Base-by-base conservation (phyloP, 257 asterid species). In the Eustoma russellianum region DNA sequence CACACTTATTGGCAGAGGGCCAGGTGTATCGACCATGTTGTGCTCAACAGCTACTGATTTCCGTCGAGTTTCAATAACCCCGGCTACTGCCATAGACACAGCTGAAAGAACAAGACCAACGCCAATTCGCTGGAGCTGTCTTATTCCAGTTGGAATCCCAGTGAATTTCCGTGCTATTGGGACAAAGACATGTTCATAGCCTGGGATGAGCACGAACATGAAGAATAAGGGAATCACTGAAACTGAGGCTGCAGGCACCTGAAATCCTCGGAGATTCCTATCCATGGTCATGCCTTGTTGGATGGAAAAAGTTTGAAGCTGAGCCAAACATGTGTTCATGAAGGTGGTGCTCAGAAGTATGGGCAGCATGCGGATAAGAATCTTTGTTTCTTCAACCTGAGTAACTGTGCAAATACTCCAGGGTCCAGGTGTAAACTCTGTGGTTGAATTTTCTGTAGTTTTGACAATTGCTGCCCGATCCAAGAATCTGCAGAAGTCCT, bases 321-420 rank as follows among this genome's bases (percentile, higher is more conserved):
- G 96, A 52, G 96, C 92, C 54, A 87, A 52, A 63, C 93, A 81
- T 1, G 94, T 83, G 77, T 87, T 87, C 93, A 81, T 79, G 79
- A 87, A 81, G 34, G 81, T 66, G 0, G 89, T 83, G 69, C 85
- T 87, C 48, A 79, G 50, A 44, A 87, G 74, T 51, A 87, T 70
- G 16, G 94, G 96, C 7, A 83, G 70, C 94, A 83, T 83, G 15
- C 85, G 76, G 17, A 81, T 17, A 0, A 86, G 61, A 66, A 77
- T 83, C 59, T 86, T 86, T n/a, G 85, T 83, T 61, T 83, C 94
- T 57, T 87, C 96, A 6, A 87, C 77, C 70, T 83, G 89, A 56
- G 87, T 79, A 40, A 81, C 76, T 0, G 87, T 81, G 59, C 87
- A 81, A n/a, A 63, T 24, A 17, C 66, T 70, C 96, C 94, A 81